These are phyloP conservation scores for Phytophthora niederhauseri DNA, from an alignment of 352 stramenopile species.

Conservation along the genomic window DNA sequence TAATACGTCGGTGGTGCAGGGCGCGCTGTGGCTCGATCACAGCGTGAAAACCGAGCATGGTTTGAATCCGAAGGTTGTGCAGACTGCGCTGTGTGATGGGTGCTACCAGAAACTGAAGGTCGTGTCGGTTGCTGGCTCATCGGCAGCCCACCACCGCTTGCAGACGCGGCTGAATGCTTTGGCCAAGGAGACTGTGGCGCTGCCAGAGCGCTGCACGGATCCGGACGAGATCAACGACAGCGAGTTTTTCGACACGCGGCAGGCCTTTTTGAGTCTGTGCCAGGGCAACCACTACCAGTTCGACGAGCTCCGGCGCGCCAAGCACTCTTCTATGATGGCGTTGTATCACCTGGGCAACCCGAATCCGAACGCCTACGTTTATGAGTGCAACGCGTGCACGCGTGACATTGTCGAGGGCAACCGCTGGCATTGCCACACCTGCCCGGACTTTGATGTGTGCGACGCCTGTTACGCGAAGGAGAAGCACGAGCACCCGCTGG, in stretches of 20 bases:
- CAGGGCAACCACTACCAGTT: conserved; percentile 99
- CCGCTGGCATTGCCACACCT: conserved; percentile 91
- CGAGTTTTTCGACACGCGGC: conserved; percentile 96
- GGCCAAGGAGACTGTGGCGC: conserved; percentile 57
- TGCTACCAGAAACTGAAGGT: conserved; percentile 79
- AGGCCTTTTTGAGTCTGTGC: conserved; percentile 98
- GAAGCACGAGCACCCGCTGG: conserved; percentile 78
- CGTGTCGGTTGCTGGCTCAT: conserved; percentile 34
- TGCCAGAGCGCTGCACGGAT: conserved; percentile 78
- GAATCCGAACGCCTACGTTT: conserved; percentile 87
- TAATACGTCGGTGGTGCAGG: conserved; percentile 77
- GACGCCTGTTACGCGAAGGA: conserved; percentile 88
- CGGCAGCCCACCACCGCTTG: conserved; percentile 46
- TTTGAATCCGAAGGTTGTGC: conserved; percentile 68
- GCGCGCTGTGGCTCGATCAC: conserved; percentile 67
- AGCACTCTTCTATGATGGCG: conserved; percentile 99
- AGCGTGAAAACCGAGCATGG: conserved; percentile 66
- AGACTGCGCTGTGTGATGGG: conserved; percentile 76
- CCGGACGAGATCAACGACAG: conserved; percentile 87
- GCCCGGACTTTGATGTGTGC: conserved; percentile 91
- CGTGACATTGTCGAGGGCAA: conserved; percentile 84
- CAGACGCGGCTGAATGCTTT: conserved; percentile 59
- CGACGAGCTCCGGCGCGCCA: conserved; percentile 97
- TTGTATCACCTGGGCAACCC: conserved; percentile 99
- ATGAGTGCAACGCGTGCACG: conserved; percentile 88